Percentiles rank a stretch among this genome's conserved stretches.
These are phyloP conservation scores for Russula ochroleuca DNA, from an alignment of 768 basidiomycete genomes.

Conservation along the genomic window DNA sequence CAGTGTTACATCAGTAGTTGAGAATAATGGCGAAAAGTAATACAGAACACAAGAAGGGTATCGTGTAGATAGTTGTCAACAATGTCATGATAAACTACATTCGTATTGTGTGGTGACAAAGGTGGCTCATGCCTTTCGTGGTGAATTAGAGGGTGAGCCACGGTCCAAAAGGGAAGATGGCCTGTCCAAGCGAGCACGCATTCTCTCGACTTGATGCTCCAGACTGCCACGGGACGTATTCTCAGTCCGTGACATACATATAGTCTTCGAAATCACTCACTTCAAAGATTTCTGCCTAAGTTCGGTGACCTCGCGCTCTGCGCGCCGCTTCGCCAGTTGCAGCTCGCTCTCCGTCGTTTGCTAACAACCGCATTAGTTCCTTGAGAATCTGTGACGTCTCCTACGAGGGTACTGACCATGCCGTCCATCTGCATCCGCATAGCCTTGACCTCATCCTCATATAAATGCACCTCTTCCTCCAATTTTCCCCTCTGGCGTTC, in stretches of 20 bases:
- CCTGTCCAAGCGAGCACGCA: slow-evolving; percentile 59
- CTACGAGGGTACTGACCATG: slow-evolving; percentile 45
- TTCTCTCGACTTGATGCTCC: slow-evolving; percentile 64
- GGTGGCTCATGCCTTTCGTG: slow-evolving; percentile 32
- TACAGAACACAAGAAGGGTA: slow-evolving; percentile 12
- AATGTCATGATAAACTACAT: slow-evolving; percentile 2
- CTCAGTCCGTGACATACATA: neutral
- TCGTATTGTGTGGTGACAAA: neutral
- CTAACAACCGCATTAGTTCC: slow-evolving; percentile 36
- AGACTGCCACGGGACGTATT: slow-evolving; percentile 28
- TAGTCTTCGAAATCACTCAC: slow-evolving; percentile 39
- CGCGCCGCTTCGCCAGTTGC: slow-evolving; percentile 66
- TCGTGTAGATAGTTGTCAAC: slow-evolving; percentile 9
- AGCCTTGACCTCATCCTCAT: slow-evolving; percentile 53
- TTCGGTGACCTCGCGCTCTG: slow-evolving; percentile 72
- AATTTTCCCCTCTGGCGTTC: slow-evolving; percentile 58
- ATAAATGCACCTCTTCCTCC: slow-evolving; percentile 60
- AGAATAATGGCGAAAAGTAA: neutral
- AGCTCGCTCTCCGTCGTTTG: slow-evolving; percentile 68
- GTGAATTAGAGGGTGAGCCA: slow-evolving; percentile 37
- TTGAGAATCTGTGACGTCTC: neutral
- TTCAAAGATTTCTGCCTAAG: slow-evolving; percentile 64
- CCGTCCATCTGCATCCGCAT: slow-evolving; percentile 59
- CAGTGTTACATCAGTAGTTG: slow-evolving; percentile 8
- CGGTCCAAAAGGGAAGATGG: slow-evolving; percentile 40